Evolutionary conservation across 2,329 filamentous ascomycete species (phyloP), one percentile per base, ranked within the genome.

Genomic region (Harringtonia lauricola): DNA sequence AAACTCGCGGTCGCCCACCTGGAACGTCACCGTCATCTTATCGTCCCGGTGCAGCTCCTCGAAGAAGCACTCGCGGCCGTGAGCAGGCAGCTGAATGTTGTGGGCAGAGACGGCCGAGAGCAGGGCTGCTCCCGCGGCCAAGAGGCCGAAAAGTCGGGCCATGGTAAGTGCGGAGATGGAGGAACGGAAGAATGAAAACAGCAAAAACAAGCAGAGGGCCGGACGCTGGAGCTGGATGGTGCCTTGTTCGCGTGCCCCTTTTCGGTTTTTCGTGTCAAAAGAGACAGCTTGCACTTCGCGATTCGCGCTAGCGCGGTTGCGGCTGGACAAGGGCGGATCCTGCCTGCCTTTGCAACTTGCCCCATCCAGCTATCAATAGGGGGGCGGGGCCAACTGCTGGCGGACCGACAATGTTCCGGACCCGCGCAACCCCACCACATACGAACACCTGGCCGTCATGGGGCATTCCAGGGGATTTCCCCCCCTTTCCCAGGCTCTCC

Each of bases 21-120:
- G 92, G 74, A 94, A 98, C 26, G 89, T 94, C 47, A 98, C 89
- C 9, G 88, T 95, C 92, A 98, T 98, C 66, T 83, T 86, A 71
- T 98, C 92, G 64, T 95, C 92, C 62, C 76, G 79, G 71, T 94
- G 90, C 47, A 98, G 79, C 55, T 72, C 66, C 70, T 98, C 92
- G 72, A 95, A 86, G 75, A 96, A 98, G 72, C 92, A 98, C 71
- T 98, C 92, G 66, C 88, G 79, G 59, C 87, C 86, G 67, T 98
- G 88, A 55, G 89, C 83, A 50, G 83, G 83, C 58, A 98, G 81
- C 64, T 92, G 86, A 66, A 98, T 96, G 72, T 94, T 96, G 77
- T 98, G 92, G 55, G 86, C 87, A 49, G 76, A 73, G 52, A 81
- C 72, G 55, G 78, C 74, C 55, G 80, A 70, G 60, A 66, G 54